phyloP scores from a whole-genome alignment of 805 yeast species.

The Starmera caribaea region DNA sequence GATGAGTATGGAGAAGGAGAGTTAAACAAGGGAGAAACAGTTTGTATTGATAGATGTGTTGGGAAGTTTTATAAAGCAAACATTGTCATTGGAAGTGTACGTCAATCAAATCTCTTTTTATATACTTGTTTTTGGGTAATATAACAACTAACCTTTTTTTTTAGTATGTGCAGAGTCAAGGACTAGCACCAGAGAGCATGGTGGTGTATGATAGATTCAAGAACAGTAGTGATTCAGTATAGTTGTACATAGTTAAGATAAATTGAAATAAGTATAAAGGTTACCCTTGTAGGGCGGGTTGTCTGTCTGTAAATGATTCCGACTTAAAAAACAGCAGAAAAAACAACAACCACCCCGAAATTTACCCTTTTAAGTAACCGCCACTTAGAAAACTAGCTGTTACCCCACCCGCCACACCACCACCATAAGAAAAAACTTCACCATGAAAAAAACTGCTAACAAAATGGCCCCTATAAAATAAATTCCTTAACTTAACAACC shows the following conservation, averaged over 20 bases:
- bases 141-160: slow-evolving; percentile 6
- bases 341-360: too few relatives aligned
- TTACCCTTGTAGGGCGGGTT: not conserved
- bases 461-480: slow-evolving; percentile 4
- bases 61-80: slow-evolving; percentile 73
- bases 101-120: slow-evolving; percentile 5
- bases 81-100: slow-evolving; percentile 42
- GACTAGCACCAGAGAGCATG: slow-evolving; percentile 14
- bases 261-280: not conserved
- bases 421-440: slow-evolving; percentile 7
- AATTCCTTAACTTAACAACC: slow-evolving; percentile 6
- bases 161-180: slow-evolving; percentile 15
- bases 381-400: too few relatives aligned
- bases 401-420: too few relatives aligned
- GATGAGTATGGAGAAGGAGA: slow-evolving; percentile 81
- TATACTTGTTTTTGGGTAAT: not conserved
- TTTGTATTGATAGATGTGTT: slow-evolving; percentile 82
- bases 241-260: too few relatives aligned
- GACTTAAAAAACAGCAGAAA: not conserved
- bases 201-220: slow-evolving; percentile 11
- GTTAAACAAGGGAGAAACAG: slow-evolving; percentile 71
- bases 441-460: slow-evolving; percentile 10
- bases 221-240: too few relatives aligned
- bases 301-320: not conserved
- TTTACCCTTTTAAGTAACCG: not conserved